Conservation (phyloP, 768 basidiomycete species). For the Strobilomyces dryophilus region DNA sequence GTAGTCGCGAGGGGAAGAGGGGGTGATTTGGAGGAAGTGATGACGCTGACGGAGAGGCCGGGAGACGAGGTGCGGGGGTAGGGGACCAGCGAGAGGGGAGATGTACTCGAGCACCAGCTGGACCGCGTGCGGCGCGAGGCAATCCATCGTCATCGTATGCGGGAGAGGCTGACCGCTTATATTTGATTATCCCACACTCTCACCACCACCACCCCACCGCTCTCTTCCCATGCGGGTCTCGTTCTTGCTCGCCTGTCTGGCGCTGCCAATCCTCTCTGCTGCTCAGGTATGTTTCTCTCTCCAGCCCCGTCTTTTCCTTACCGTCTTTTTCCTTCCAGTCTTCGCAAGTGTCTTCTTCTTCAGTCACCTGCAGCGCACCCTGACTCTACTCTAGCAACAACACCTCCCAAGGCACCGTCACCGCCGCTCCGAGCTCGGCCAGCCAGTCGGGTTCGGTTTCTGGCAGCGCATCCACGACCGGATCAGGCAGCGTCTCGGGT, state of each 20-base stretch:
- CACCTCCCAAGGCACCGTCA: constrained; percentile 37
- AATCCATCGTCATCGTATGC: constrained; percentile 26
- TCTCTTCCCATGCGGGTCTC: constrained; percentile 24
- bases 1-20: constrained; percentile 50
- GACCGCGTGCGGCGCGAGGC: constrained; percentile 36
- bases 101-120: constrained; percentile 55
- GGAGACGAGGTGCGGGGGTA: constrained; percentile 63
- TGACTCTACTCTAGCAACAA: constrained; percentile 42
- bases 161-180: neutral
- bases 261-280: constrained; percentile 20
- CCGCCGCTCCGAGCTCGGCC: constrained; percentile 41
- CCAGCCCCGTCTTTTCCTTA: neutral
- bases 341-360: constrained; percentile 37
- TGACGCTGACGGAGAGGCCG: constrained; percentile 58
- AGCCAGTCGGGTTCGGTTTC: constrained; percentile 20
- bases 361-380: constrained; percentile 28
- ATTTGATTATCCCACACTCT: constrained; percentile 5
- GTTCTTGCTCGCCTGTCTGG: constrained; percentile 32
- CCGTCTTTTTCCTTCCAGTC: constrained; percentile 14
- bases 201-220: neutral
- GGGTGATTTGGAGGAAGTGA: constrained; percentile 53
- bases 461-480: constrained; percentile 16
- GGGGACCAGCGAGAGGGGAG: constrained; percentile 42
- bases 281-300: constrained; percentile 29
- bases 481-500: constrained; percentile 21